Evolutionary conservation across 164 flowering plant species (phyloP).

Genomic region (Annona cherimola): DNA sequence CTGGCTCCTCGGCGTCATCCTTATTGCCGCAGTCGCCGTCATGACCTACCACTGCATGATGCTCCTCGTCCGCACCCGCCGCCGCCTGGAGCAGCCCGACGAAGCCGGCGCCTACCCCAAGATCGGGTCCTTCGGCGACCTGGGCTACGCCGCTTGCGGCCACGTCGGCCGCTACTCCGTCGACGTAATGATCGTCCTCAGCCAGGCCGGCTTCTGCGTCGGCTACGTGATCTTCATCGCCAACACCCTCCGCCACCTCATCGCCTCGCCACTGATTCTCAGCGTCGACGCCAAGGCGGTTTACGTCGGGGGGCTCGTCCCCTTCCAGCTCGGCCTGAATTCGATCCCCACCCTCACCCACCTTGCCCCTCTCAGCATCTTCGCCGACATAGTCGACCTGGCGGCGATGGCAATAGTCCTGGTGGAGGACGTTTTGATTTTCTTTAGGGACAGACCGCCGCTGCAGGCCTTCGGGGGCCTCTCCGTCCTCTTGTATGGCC

Average conservation of each 20-base stretch:
- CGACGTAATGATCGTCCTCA: constrained; percentile 46
- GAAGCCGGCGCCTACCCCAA: constrained; percentile 10
- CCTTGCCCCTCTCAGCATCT: constrained; percentile 87
- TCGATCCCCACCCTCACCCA: constrained; percentile 73
- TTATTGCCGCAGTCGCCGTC: constrained; percentile 38
- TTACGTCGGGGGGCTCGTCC: constrained; percentile 59
- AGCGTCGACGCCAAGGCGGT: constrained; percentile 30
- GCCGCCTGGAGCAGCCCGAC: constrained; percentile 28
- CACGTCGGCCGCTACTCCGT: constrained; percentile 38
- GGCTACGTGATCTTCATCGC: constrained; percentile 48
- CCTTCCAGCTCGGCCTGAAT: constrained; percentile 83
- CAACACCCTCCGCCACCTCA: constrained; percentile 46
- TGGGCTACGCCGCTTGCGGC: constrained; percentile 52
- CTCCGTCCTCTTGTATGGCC: constrained; percentile 56
- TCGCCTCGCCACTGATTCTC: constrained; percentile 15
- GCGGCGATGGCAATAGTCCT: constrained; percentile 82
- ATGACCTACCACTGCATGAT: constrained; percentile 72
- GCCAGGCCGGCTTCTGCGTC: constrained; percentile 59
- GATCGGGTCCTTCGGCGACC: constrained; percentile 49
- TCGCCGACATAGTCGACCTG: constrained; percentile 83
- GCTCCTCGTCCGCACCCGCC: constrained; percentile 49
- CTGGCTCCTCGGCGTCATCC: constrained; percentile 46
- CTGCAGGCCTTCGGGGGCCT: constrained; percentile 57
- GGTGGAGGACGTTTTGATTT: constrained; percentile 55
- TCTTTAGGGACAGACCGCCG: constrained; percentile 24